Base-by-base conservation (phyloP, 108 stramenopile species). In the Pseudonitzschia multiseries region DNA sequence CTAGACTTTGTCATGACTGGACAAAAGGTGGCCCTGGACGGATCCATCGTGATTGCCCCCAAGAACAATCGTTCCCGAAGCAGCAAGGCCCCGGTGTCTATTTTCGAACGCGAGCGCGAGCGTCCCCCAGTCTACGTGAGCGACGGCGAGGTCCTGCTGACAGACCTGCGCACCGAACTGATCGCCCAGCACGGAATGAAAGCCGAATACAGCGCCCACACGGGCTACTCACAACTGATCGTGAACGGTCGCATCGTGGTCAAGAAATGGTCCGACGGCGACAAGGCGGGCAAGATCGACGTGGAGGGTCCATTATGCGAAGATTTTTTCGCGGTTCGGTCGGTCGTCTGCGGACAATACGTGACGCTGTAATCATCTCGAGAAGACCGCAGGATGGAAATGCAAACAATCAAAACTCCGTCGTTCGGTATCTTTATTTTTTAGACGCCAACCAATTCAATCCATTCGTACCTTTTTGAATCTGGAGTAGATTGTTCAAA, bases 281-380 rank as follows among this genome's bases (percentile, higher is more conserved):
- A 82, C 52, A 77, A 77, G 28, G 84, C 80, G 27, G 93, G 95
- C 20, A 81, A 85, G 66, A 70, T 96, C 48, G 72, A 88, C 56
- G 83, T 96, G 20, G 95, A 96, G 74, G 95, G 95, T 31, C 94
- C 94, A 20, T 78, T 96, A 12, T 91, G 90, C 72, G 89, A 93
- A 67, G 94, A 96, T 61, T 96, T 93, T 69, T 96, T 82, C 66
- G 74, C 73, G 17, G 89, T 93, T 27, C 79, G 92, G 59, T 78
- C 83, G 21, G 76, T 93, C 42, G 88, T 96, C 28, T 86, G 87
- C 44, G 78, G 80, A 13, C 92, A 93, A 72, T 96, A 79, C 74
- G 88, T 89, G 10, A 65, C 66, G n/a, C 53, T 82, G 40, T 78
- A 74, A 59, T 14, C n/a, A 63, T 20, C 13, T 22, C 13, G 32